Base-by-base conservation (phyloP, 306 rosid genomes). In the Gleditsia sinensis region DNA sequence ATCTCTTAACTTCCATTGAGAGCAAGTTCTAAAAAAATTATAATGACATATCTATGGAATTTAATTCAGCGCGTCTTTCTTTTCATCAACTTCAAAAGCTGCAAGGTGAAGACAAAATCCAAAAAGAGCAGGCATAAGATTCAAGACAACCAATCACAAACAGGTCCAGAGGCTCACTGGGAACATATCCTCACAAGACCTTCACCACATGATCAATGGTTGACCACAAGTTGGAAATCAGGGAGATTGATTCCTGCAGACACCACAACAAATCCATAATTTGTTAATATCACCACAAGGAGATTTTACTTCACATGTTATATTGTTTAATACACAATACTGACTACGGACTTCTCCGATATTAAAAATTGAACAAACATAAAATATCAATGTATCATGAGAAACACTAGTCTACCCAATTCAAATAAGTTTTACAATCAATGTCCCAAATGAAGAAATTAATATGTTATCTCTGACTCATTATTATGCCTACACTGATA, bases 161-260 rank as follows among this genome's bases (percentile, higher is more conserved):
- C 60, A 67, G 25, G 70, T 65, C 55, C 61, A 63, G 55, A 42
- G 69, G 21, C 46, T 54, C 65, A 72, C 53, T 10, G 63, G 46
- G 75, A 54, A 62, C 69, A 14, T 50, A 40, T 58, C 59, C 42
- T 80, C 70, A 42, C 23, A 69, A 69, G 62, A 69, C 76, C 66
- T 80, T 63, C 78, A 75, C 73, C 71, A 67, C 67, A 56, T 78
- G 78, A 75, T 78, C 63, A 62, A 56, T 24, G 76, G 62, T 49
- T 43, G 42, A 58, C 84, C 83, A 62, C 55, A 17, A 33, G 43
- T 9, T 56, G 55, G 70, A 83, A 60, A 67, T 69, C 82, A 76
- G 24, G 85, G 87, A 62, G 83, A 80, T 25, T 70, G 83, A 78
- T 72, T 88, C 90, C 94, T 88, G 96, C 86, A 80, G 25, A 58